These are phyloP conservation scores for Colletotrichum tropicale DNA, from an alignment of 2,329 filamentous ascomycete species.

Conservation along the genomic window DNA sequence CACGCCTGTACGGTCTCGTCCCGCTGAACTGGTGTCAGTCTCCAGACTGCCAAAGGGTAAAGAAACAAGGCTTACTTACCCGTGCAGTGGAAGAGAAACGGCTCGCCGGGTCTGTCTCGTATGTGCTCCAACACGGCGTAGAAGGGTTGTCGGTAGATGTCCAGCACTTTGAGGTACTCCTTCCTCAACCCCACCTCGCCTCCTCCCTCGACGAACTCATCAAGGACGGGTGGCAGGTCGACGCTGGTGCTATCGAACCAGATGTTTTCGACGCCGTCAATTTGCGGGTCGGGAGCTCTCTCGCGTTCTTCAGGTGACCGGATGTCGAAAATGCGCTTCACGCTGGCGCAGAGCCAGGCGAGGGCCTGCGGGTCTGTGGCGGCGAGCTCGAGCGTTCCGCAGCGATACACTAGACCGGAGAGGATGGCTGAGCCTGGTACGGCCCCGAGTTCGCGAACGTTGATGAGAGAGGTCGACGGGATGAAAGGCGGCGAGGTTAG, in stretches of 20 bases:
- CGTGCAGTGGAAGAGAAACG: slow-evolving; percentile 59
- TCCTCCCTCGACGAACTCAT: slow-evolving; percentile 46
- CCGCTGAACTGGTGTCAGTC: slow-evolving; percentile 39
- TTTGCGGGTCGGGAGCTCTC: slow-evolving; percentile 44
- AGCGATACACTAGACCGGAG: slow-evolving; percentile 48
- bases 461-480: slow-evolving; percentile 50
- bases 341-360: slow-evolving; percentile 38
- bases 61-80: slow-evolving; percentile 39
- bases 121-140: slow-evolving; percentile 52
- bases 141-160: slow-evolving; percentile 46
- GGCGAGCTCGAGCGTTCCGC: slow-evolving; percentile 44
- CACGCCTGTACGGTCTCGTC: slow-evolving; percentile 59
- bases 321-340: slow-evolving; percentile 57
- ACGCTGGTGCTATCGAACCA: slow-evolving; percentile 42
- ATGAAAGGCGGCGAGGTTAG: slow-evolving; percentile 51
- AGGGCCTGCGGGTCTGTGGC: slow-evolving; percentile 30
- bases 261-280: slow-evolving; percentile 49
- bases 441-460: slow-evolving; percentile 55
- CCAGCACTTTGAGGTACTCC: slow-evolving; percentile 53
- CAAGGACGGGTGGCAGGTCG: slow-evolving; percentile 40
- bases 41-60: too few relatives aligned
- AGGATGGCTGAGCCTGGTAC: slow-evolving; percentile 46
- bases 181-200: slow-evolving; percentile 48
- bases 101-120: slow-evolving; percentile 46
- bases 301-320: slow-evolving; percentile 49